Evolutionary conservation across 2,329 filamentous ascomycete genomes (phyloP).

Genomic region (Neocucurbitaria cava): DNA sequence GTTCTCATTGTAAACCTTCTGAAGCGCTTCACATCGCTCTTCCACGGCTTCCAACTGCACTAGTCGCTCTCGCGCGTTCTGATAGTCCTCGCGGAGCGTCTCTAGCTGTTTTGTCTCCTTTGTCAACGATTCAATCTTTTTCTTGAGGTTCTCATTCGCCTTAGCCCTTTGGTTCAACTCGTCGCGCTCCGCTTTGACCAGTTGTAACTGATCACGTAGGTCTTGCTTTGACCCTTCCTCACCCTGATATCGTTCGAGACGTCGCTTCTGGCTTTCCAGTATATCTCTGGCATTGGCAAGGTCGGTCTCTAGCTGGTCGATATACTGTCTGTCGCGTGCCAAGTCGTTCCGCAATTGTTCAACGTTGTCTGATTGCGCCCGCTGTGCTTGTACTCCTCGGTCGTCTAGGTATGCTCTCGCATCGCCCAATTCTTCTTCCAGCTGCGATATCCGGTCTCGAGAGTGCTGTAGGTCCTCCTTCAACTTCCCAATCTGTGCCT

Average conservation of each 20-base stretch:
- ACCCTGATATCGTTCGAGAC: conserved; percentile 53
- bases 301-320: conserved; percentile 58
- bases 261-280: conserved; percentile 55
- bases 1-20: conserved; percentile 61
- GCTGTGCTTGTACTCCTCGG: conserved; percentile 46
- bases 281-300: conserved; percentile 53
- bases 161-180: conserved; percentile 58
- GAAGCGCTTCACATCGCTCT: conserved; percentile 53
- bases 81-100: conserved; percentile 54
- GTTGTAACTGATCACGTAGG: conserved; percentile 59
- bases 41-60: conserved; percentile 54
- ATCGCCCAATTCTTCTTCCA: conserved; percentile 58
- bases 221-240: conserved; percentile 56
- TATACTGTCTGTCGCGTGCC: conserved; percentile 57
- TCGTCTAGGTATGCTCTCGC: conserved; percentile 55
- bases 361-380: conserved; percentile 50
- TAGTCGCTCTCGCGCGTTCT: conserved; percentile 52
- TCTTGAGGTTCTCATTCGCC: conserved; percentile 61
- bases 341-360: conserved; percentile 54
- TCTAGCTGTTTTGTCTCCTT: conserved; percentile 56
- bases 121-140: conserved; percentile 60
- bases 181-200: conserved; percentile 57
- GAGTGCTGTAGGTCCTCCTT: conserved; percentile 52
- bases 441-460: conserved; percentile 50
- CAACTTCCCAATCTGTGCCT: conserved; percentile 49